phyloP scores from a whole-genome alignment of 2,329 filamentous ascomycete genomes.

The Colletotrichum sp. region DNA sequence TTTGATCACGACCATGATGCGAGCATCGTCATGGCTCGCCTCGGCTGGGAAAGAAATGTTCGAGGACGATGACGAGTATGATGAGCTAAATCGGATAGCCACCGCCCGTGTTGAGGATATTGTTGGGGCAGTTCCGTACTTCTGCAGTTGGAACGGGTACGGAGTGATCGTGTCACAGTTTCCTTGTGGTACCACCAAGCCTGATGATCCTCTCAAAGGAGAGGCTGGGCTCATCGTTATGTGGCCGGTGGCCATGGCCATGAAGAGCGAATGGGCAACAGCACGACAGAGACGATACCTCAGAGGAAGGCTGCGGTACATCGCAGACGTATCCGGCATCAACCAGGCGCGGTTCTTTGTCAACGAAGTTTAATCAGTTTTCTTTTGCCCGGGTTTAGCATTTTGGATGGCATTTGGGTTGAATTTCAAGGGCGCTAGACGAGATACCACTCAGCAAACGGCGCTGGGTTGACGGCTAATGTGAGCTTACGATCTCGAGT shows the following conservation, averaged over 20 bases:
- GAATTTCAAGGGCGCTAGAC: background rate
- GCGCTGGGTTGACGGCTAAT: constrained; percentile 1
- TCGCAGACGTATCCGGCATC: constrained; percentile 24
- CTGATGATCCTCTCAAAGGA: constrained; percentile 19
- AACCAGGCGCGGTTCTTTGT: constrained; percentile 24
- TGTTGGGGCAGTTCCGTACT: constrained; percentile 21
- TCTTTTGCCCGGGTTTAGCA: background rate
- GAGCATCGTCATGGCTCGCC: constrained; percentile 21
- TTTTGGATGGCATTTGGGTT: background rate
- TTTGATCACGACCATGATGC: constrained; percentile 22
- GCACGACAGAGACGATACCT: constrained; percentile 22
- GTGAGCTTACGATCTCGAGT: background rate
- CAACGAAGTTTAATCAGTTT: background rate
- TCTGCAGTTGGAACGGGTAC: constrained; percentile 25
- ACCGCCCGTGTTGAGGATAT: constrained; percentile 18
- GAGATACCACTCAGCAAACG: background rate
- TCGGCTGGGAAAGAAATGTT: background rate
- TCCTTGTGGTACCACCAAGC: constrained; percentile 15
- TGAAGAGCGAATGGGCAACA: constrained; percentile 24
- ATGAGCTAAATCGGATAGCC: background rate
- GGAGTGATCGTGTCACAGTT: constrained; percentile 20
- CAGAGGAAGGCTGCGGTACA: constrained; percentile 19
- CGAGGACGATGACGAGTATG: constrained; percentile 15
- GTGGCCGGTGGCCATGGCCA: constrained; percentile 22
- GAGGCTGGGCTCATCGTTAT: constrained; percentile 24